Evolutionary conservation across 2,329 filamentous ascomycete genomes (phyloP), one percentile per base, ranked within the genome.

Genomic region (Diaporthe citri): DNA sequence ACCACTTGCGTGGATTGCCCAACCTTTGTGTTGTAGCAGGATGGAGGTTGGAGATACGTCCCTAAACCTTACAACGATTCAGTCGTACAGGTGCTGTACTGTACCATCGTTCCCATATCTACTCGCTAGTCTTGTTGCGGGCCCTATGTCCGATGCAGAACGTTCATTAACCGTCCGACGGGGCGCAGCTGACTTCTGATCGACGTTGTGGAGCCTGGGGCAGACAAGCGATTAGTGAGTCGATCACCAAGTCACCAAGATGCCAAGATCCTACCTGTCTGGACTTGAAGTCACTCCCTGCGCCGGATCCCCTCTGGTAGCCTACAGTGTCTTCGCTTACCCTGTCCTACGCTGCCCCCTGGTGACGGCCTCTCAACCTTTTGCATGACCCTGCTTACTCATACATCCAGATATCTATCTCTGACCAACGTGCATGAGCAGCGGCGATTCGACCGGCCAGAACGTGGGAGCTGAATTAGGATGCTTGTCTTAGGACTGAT

Each of bases 21-120:
- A 39, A 39, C 28, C 31, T 22, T 48, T 25, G 51, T 22, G 46
- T 62, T 43, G 57, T 64, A 43, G 34, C 28, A 31, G 46, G 34
- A 55, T 43, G 25, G 10, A 22, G n/a, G 28, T 43, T 48, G 25
- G 46, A 31, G 31, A 48, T 25, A 13, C 20, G 34, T 41, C 51
- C 22, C 46, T 56, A 51, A 56, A 43, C 39, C 36, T 36, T 64
- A 46, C 57, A 43, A 28, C 48, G 36, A 43, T 59, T 41, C 31
- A 55, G 57, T 71, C 69, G 31, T 25, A 64, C 70, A 72, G 43
- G 59, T 36, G 70, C 52, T 28, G 36, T 52, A 52, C 46, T 34
- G 43, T 36, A 43, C 12, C 43, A 43, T 39, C 57, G n/a, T 72
- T n/a, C 28, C 34, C 41, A 55, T 34, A 52, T n/a, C n/a, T 39